phyloP scores from a whole-genome alignment of 257 asterid genomes.

The Nicotiana knightiana region DNA sequence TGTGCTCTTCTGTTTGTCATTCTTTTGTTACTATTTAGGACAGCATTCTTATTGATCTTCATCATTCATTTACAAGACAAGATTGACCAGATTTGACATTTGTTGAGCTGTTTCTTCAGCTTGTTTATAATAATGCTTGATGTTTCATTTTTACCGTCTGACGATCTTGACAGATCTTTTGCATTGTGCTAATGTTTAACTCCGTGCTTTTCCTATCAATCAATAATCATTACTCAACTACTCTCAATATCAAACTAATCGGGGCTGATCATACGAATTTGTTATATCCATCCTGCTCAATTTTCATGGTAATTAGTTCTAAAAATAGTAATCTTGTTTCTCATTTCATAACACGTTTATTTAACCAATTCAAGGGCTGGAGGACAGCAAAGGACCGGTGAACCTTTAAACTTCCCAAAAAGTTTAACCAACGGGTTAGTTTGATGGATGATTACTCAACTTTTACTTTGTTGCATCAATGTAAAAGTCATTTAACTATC shows the following conservation, averaged over 20 bases:
- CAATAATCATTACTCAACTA: background rate
- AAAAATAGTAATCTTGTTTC: too few species aligned
- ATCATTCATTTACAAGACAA: background rate
- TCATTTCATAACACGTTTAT: too few species aligned
- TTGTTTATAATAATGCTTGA: background rate
- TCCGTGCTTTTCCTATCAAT: background rate
- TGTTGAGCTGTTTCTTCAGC: constrained; percentile 3
- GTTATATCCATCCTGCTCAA: background rate
- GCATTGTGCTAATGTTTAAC: background rate
- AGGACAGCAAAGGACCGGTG: too few species aligned
- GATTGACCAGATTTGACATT: background rate
- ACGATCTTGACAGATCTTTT: background rate
- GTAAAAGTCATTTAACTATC: too few species aligned
- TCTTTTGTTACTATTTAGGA: background rate
- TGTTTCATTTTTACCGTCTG: background rate
- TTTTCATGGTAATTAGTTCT: too few species aligned
- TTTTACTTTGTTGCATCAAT: too few species aligned
- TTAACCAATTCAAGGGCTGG: too few species aligned
- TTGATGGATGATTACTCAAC: too few species aligned
- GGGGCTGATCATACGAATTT: too few species aligned
- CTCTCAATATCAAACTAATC: background rate
- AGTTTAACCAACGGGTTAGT: too few species aligned
- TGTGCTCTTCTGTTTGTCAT: background rate
- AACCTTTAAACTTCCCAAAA: too few species aligned
- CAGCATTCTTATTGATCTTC: background rate